phyloP scores from a whole-genome alignment of 2,329 filamentous ascomycete species.

The Ophiostoma sp. region DNA sequence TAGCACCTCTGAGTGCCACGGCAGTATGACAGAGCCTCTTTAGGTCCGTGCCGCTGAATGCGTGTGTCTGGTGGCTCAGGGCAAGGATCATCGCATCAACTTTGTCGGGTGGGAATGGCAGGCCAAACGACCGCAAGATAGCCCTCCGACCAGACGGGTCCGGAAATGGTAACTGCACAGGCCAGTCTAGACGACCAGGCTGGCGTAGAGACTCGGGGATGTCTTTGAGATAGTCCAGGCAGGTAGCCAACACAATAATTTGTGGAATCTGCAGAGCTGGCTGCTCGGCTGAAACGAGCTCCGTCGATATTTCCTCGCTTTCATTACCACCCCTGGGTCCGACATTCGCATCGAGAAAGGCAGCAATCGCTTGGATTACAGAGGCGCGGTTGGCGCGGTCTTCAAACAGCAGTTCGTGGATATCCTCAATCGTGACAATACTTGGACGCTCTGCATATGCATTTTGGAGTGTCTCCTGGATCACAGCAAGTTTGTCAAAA shows the following conservation, averaged over 20 bases:
- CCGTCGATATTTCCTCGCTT: neutral
- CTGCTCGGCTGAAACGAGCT: neutral
- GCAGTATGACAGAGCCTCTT: constrained; percentile 10
- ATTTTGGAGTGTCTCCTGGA: constrained; percentile 64
- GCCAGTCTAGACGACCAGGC: constrained; percentile 57
- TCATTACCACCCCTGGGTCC: neutral
- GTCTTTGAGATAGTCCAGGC: constrained; percentile 63
- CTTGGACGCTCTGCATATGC: constrained; percentile 66
- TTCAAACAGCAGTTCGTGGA: constrained; percentile 64
- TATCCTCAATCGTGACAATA: constrained; percentile 70
- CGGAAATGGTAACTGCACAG: constrained; percentile 72
- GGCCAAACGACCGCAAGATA: constrained; percentile 61
- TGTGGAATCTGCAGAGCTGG: constrained; percentile 35
- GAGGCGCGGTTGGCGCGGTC: constrained; percentile 47
- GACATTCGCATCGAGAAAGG: constrained; percentile 47
- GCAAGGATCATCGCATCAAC: constrained; percentile 50
- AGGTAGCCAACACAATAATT: constrained; percentile 70
- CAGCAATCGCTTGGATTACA: constrained; percentile 47
- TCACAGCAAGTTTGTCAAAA: constrained; percentile 50
- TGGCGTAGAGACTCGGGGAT: constrained; percentile 65
- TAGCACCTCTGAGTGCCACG: neutral
- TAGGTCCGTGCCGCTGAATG: constrained; percentile 71
- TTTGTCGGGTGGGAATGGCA: constrained; percentile 42
- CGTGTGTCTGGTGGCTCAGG: constrained; percentile 73
- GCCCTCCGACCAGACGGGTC: constrained; percentile 64